phyloP scores from a whole-genome alignment of 139 green algal species.

The Chlorella sp. region DNA sequence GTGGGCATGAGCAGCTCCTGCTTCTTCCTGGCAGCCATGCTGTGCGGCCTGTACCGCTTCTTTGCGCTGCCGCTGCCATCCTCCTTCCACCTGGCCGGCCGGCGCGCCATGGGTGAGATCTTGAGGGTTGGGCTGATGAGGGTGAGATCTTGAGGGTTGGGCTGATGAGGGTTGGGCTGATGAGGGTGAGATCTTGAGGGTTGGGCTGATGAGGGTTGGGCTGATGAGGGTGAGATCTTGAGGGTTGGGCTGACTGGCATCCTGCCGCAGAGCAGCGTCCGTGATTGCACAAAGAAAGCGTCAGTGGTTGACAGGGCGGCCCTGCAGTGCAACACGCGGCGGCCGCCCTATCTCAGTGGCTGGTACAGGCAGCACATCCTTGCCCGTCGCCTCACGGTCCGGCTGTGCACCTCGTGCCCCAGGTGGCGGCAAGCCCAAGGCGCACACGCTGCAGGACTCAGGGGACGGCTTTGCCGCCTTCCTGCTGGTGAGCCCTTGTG shows the following conservation, averaged over 20 bases:
- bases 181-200: not conserved
- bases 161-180: not conserved
- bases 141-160: not conserved
- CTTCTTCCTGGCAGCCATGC: constrained; percentile 83
- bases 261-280: too few species aligned
- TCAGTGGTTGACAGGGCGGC: too few species aligned
- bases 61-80: constrained; percentile 77
- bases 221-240: not conserved
- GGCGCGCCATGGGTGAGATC: constrained; percentile 5
- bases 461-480: constrained; percentile 62
- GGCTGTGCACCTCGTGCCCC: not conserved
- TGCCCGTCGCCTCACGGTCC: too few species aligned
- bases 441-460: constrained; percentile 49
- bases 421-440: constrained; percentile 15
- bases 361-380: too few species aligned
- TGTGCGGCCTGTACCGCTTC: constrained; percentile 75
- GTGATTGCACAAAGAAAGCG: too few species aligned
- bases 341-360: too few species aligned
- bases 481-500: constrained; percentile 53
- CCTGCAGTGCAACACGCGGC: too few species aligned
- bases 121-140: not conserved
- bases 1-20: constrained; percentile 65
- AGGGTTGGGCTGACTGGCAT: not conserved
- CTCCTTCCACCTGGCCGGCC: constrained; percentile 73
- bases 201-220: not conserved